A percentile compares a stretch with the other conserved stretches of the same genome.
Evolutionary conservation across 768 basidiomycete genomes (phyloP).

Genomic region (Fibroporia radiculosa): DNA sequence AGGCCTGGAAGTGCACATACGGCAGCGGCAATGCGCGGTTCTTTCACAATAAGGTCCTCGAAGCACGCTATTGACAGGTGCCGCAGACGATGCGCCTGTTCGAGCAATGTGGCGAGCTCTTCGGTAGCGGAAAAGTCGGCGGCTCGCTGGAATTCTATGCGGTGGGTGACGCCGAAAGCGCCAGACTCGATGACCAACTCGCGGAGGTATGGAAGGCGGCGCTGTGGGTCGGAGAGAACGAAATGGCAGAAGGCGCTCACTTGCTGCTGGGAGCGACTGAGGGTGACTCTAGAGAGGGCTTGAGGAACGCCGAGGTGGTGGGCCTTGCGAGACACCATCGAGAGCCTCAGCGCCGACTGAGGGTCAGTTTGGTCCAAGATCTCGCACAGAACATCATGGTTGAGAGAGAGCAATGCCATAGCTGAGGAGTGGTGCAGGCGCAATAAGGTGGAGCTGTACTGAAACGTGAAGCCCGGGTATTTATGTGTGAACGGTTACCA

Average conservation of each 20-base stretch:
- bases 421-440: neutral
- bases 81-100: constrained; percentile 9
- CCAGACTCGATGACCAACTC: constrained; percentile 11
- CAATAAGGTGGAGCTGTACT: neutral
- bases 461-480: neutral
- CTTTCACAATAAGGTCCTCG: constrained; percentile 12
- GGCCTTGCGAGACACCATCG: constrained; percentile 11
- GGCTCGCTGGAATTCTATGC: constrained; percentile 10
- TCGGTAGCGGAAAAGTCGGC: constrained; percentile 14
- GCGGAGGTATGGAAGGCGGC: constrained; percentile 9
- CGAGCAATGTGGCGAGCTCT: constrained; percentile 12
- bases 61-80: constrained; percentile 13
- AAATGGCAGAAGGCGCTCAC: constrained; percentile 8
- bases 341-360: constrained; percentile 10
- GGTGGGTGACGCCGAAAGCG: constrained; percentile 1
- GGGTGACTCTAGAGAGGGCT: constrained; percentile 13
- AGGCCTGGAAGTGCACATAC: constrained; percentile 10
- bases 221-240: constrained; percentile 10
- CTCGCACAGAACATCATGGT: constrained; percentile 13
- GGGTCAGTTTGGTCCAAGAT: constrained; percentile 5
- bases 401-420: constrained; percentile 13
- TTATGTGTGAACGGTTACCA: neutral
- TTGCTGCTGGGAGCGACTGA: constrained; percentile 9
- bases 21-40: constrained; percentile 13
- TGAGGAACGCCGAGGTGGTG: constrained; percentile 12